phyloP scores from a whole-genome alignment of 2,329 filamentous ascomycete species.

The Graphiopsis chlorocephala region DNA sequence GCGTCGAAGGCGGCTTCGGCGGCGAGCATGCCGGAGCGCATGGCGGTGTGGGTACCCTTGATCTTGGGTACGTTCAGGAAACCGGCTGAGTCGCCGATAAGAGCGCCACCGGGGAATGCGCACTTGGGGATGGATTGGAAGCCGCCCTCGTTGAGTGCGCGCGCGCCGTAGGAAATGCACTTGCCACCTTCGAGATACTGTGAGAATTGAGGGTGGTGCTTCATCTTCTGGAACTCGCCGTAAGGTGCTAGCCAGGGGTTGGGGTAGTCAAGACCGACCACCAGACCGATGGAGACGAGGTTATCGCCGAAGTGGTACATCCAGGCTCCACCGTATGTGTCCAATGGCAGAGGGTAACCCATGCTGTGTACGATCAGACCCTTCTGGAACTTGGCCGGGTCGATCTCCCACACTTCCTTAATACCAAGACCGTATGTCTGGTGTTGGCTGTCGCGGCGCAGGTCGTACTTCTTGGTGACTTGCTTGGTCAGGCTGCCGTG shows the following conservation, averaged over 20 bases:
- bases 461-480: constrained; percentile 88
- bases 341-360: constrained; percentile 82
- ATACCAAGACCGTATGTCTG: constrained; percentile 94
- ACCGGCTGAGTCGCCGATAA: constrained; percentile 94
- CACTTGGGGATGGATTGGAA: constrained; percentile 98
- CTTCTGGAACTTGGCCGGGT: constrained; percentile 85
- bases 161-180: constrained; percentile 93
- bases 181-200: constrained; percentile 90
- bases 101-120: constrained; percentile 88
- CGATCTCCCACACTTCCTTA: constrained; percentile 97
- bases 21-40: constrained; percentile 95
- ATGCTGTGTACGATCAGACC: constrained; percentile 85
- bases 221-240: constrained; percentile 96
- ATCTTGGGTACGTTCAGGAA: constrained; percentile 98
- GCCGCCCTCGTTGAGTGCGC: constrained; percentile 88
- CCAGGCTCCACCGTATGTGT: constrained; percentile 97
- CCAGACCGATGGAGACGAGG: constrained; percentile 85
- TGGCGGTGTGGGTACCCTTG: constrained; percentile 96
- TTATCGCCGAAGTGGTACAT: constrained; percentile 99
- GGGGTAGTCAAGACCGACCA: constrained; percentile 89
- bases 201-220: constrained; percentile 90
- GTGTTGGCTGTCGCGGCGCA: constrained; percentile 82
- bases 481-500: constrained; percentile 95
- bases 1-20: constrained; percentile 86
- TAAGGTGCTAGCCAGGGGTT: constrained; percentile 98